Evolutionary conservation across 2,329 filamentous ascomycete species (phyloP).

Genomic region (Claviceps citrina): DNA sequence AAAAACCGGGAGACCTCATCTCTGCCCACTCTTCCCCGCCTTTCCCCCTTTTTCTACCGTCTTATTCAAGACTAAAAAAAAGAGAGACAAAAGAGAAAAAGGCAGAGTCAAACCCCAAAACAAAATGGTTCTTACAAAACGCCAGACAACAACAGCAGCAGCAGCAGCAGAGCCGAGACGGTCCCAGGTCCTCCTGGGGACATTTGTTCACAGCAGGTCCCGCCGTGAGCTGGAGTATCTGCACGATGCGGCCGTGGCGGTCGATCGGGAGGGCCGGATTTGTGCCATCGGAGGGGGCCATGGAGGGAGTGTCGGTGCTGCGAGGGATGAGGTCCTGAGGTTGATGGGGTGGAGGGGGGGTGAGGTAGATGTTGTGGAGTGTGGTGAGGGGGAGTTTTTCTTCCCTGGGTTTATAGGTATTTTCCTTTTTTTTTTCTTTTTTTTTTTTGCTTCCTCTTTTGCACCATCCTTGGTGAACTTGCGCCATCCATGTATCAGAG

Average conservation of each 20-base stretch:
- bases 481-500: too few relatives aligned
- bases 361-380: constrained; percentile 22
- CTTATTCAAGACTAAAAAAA: background rate
- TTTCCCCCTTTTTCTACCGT: too few relatives aligned
- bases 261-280: constrained; percentile 35
- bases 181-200: constrained; percentile 37
- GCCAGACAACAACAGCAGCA: too few relatives aligned
- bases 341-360: constrained; percentile 29
- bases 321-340: constrained; percentile 20
- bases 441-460: too few relatives aligned
- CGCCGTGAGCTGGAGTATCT: constrained; percentile 34
- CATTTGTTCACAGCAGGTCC: constrained; percentile 37
- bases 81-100: background rate
- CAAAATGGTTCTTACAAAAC: constrained; percentile 3
- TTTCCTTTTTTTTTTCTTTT: constrained; percentile 9
- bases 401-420: constrained; percentile 70
- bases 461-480: too few relatives aligned
- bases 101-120: background rate
- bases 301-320: constrained; percentile 16
- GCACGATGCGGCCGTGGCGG: constrained; percentile 34
- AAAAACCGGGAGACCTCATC: too few relatives aligned
- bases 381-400: constrained; percentile 49
- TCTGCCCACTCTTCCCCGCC: too few relatives aligned
- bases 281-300: constrained; percentile 28
- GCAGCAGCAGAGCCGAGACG: constrained; percentile 12